Evolutionary conservation across 2,329 filamentous ascomycete genomes (phyloP).

Genomic region (Curvularia sp.): DNA sequence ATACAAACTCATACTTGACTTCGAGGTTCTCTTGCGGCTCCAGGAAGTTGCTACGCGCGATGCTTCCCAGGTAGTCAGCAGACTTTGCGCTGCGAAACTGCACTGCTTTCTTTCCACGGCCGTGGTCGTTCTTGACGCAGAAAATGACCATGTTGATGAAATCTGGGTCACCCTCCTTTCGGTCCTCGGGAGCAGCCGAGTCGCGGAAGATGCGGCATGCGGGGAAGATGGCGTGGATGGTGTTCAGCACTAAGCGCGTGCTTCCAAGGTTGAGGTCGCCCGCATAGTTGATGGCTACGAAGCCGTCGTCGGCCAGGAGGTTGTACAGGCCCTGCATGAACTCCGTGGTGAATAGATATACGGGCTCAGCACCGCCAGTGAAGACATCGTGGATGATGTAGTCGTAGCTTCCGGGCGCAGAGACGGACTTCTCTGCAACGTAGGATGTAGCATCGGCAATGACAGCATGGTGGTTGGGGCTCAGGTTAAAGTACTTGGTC

Average conservation of each 20-base stretch:
- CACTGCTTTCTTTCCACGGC: conserved; percentile 52
- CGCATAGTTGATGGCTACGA: conserved; percentile 95
- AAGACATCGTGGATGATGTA: conserved; percentile 99
- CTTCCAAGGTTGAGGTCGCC: conserved; percentile 82
- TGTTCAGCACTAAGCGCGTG: conserved; percentile 79
- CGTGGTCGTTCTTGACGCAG: conserved; percentile 71
- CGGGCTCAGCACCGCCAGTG: conserved; percentile 91
- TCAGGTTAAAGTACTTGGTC: conserved; percentile 79
- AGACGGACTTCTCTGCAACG: conserved; percentile 60
- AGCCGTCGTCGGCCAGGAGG: conserved; percentile 78
- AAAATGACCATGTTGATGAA: conserved; percentile 98
- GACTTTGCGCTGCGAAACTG: conserved; percentile 70
- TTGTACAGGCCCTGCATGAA: conserved; percentile 75
- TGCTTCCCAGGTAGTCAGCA: conserved; percentile 75
- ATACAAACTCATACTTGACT: conserved; percentile 44
- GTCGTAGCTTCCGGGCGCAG: conserved; percentile 66
- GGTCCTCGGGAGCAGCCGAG: conserved; percentile 60
- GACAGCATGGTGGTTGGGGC: conserved; percentile 76
- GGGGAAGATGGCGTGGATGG: conserved; percentile 83
- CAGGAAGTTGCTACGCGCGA: conserved; percentile 73
- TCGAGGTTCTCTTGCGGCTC: conserved; percentile 75
- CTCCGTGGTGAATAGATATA: conserved; percentile 83
- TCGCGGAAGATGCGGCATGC: conserved; percentile 92
- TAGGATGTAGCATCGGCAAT: conserved; percentile 83
- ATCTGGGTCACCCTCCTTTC: conserved; percentile 56